These are phyloP conservation scores for Exserohilum rostratum DNA, from an alignment of 2,329 filamentous ascomycete genomes.

Conservation along the genomic window DNA sequence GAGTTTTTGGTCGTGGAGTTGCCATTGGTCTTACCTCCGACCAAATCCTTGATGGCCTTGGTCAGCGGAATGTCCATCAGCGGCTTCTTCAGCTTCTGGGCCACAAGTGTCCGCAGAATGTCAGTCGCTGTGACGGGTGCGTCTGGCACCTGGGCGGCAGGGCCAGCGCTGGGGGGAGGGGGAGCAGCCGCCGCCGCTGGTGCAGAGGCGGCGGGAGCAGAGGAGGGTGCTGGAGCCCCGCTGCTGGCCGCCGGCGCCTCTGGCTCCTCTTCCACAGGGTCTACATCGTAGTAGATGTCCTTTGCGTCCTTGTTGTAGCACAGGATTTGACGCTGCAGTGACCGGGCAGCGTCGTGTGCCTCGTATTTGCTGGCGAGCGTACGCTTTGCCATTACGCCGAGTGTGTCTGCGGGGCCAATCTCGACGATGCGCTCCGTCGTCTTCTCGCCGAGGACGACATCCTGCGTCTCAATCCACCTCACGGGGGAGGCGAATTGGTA, in stretches of 20 bases:
- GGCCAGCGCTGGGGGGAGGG: slow-evolving; percentile 74
- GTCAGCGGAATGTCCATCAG: slow-evolving; percentile 85
- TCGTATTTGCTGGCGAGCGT: slow-evolving; percentile 97
- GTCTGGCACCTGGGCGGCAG: slow-evolving; percentile 85
- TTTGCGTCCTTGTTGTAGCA: slow-evolving; percentile 99
- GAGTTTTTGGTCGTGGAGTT: slow-evolving; percentile 11
- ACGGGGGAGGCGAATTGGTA: slow-evolving; percentile 99
- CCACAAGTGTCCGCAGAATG: slow-evolving; percentile 85
- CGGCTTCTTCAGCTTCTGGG: slow-evolving; percentile 97
- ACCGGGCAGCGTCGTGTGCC: slow-evolving; percentile 96
- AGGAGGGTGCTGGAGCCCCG: slow-evolving; percentile 50
- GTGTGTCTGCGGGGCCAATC: slow-evolving; percentile 93
- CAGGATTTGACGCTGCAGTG: slow-evolving; percentile 93
- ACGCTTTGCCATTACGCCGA: slow-evolving; percentile 96
- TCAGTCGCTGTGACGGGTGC: slow-evolving; percentile 86
- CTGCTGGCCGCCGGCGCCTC: slow-evolving; percentile 62
- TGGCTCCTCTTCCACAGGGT: slow-evolving; percentile 80
- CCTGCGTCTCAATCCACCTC: slow-evolving; percentile 99
- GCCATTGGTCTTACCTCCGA: slow-evolving; percentile 74
- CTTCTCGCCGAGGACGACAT: slow-evolving; percentile 98
- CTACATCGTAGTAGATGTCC: slow-evolving; percentile 99
- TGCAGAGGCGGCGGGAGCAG: slow-evolving; percentile 58
- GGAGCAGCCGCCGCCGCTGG: slow-evolving; percentile 60
- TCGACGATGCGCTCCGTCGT: slow-evolving; percentile 97
- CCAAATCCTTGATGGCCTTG: slow-evolving; percentile 98